phyloP scores from a whole-genome alignment of 2,329 filamentous ascomycete species.

The Fusarium phyllophilum region DNA sequence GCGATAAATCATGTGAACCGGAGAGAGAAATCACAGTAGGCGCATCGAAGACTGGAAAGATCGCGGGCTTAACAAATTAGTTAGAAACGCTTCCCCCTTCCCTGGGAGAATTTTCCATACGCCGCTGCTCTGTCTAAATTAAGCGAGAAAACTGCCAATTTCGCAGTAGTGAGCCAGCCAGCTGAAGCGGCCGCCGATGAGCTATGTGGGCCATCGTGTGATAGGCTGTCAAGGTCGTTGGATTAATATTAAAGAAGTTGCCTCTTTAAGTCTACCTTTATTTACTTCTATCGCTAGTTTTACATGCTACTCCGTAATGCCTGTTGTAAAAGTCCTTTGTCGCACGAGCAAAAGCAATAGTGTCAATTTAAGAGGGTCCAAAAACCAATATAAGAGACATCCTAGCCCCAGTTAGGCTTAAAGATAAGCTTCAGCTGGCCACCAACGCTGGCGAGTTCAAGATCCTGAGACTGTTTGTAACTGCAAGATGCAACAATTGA shows the following conservation, averaged over 20 bases:
- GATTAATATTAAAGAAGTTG: not conserved
- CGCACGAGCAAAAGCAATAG: not conserved
- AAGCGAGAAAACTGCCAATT: not conserved
- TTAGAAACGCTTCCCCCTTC: fast-evolving
- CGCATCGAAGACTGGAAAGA: fast-evolving
- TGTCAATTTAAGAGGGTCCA: not conserved
- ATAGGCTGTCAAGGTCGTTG: not conserved
- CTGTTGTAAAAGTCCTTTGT: fast-evolving
- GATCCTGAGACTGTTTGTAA: fast-evolving
- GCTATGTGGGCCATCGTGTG: not conserved
- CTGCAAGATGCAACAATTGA: fast-evolving
- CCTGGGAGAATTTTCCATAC: not conserved
- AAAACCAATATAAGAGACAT: not conserved
- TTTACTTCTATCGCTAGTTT: not conserved
- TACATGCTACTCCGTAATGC: not conserved
- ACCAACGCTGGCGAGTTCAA: too few relatives aligned
- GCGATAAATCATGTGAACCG: not conserved
- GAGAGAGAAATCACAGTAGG: too few relatives aligned
- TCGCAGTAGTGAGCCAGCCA: not conserved
- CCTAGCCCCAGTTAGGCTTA: not conserved
- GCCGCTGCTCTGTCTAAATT: not conserved
- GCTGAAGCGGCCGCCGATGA: not conserved
- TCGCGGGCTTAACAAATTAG: fast-evolving
- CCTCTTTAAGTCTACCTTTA: not conserved
- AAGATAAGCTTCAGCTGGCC: not conserved